These are phyloP conservation scores for Hericium alpestre DNA, from an alignment of 768 basidiomycete species.

Conservation along the genomic window DNA sequence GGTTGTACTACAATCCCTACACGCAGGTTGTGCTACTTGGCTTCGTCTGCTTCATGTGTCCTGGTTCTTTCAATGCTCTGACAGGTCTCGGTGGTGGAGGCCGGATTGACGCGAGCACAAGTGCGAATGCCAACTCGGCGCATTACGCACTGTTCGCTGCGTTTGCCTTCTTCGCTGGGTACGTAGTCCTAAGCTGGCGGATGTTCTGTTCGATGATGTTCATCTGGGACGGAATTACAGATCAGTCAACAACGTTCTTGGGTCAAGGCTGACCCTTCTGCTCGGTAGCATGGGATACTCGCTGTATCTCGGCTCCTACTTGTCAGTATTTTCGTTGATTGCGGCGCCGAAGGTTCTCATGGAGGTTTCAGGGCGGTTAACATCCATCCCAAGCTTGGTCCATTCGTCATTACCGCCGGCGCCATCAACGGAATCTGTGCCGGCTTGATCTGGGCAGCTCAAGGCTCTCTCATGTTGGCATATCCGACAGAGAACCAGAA, in stretches of 20 bases:
- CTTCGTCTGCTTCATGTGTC: slow-evolving; percentile 49
- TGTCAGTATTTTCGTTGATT: slow-evolving; percentile 33
- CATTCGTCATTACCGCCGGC: slow-evolving; percentile 63
- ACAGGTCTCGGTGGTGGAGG: slow-evolving; percentile 76
- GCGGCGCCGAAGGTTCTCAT: not conserved
- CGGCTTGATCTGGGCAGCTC: slow-evolving; percentile 69
- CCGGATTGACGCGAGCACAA: slow-evolving; percentile 52
- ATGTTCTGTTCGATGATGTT: not conserved
- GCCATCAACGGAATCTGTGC: slow-evolving; percentile 67
- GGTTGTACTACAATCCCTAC: slow-evolving; percentile 47
- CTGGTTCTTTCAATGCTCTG: slow-evolving; percentile 71
- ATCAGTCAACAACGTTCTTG: slow-evolving; percentile 72
- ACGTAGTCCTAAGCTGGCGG: slow-evolving; percentile 9
- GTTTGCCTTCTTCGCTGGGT: slow-evolving; percentile 65
- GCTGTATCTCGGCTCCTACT: slow-evolving; percentile 62
- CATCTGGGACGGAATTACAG: slow-evolving; percentile 23
- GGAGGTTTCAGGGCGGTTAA: slow-evolving; percentile 45
- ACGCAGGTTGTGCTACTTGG: slow-evolving; percentile 57
- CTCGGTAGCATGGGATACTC: slow-evolving; percentile 70
- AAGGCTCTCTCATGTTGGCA: slow-evolving; percentile 76
- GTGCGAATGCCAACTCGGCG: slow-evolving; percentile 60
- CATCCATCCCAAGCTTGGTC: slow-evolving; percentile 49
- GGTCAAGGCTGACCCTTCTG: slow-evolving; percentile 62
- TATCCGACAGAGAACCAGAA: slow-evolving; percentile 77
- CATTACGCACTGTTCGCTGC: slow-evolving; percentile 57